Evolutionary conservation across 2,329 filamentous ascomycete species (phyloP).

Genomic region (Blastomyces parvus): DNA sequence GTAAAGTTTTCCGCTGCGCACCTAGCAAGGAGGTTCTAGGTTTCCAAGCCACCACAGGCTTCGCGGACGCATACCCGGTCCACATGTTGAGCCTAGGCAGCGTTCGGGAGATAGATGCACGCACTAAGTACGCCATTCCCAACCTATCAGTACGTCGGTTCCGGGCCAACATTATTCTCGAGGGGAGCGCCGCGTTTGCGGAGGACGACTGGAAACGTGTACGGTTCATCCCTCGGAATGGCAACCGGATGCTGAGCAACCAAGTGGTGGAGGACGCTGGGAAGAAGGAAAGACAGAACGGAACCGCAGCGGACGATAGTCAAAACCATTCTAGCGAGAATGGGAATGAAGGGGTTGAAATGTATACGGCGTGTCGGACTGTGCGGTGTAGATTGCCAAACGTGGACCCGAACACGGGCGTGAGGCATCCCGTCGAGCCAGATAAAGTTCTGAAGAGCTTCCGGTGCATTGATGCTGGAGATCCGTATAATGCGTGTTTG

Average conservation of each 20-base stretch:
- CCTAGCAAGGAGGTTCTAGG: slow-evolving; percentile 44
- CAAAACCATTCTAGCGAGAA: slow-evolving; percentile 5
- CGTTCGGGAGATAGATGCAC: slow-evolving; percentile 41
- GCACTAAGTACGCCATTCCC: slow-evolving; percentile 32
- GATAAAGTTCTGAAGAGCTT: slow-evolving; percentile 42
- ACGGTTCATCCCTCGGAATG: slow-evolving; percentile 26
- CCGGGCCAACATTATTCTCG: slow-evolving; percentile 49
- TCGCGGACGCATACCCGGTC: slow-evolving; percentile 51
- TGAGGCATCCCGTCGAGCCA: slow-evolving; percentile 41
- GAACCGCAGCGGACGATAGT: not conserved
- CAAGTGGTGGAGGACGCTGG: not conserved
- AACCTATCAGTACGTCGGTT: slow-evolving; percentile 46
- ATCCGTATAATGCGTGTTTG: slow-evolving; percentile 40
- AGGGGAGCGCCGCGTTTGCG: slow-evolving; percentile 43
- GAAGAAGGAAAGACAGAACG: not conserved
- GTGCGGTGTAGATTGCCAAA: slow-evolving; percentile 51
- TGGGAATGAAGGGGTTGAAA: slow-evolving; percentile 23
- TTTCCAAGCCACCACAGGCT: slow-evolving; percentile 46
- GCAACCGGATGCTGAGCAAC: not conserved
- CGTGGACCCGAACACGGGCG: slow-evolving; percentile 47
- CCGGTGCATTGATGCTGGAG: slow-evolving; percentile 43
- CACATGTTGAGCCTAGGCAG: slow-evolving; percentile 48
- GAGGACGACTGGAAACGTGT: slow-evolving; percentile 52
- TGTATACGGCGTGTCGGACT: slow-evolving; percentile 48
- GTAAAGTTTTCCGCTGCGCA: slow-evolving; percentile 47